These are phyloP conservation scores for Xerocomellus amylosporus DNA, from an alignment of 768 basidiomycete species.

Conservation along the genomic window DNA sequence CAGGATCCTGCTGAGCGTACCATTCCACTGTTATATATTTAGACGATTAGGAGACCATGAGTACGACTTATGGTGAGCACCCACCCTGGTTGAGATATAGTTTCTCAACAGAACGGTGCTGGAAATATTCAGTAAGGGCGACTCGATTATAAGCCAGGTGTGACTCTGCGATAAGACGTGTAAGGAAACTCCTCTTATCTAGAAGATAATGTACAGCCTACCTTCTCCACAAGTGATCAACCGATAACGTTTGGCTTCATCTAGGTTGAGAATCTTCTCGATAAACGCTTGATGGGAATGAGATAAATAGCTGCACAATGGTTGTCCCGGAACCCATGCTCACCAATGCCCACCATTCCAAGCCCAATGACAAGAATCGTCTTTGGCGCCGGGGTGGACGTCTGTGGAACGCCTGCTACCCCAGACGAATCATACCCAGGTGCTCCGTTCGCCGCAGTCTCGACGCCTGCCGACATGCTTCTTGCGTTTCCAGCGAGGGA, in stretches of 20 bases:
- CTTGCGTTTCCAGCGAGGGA: neutral
- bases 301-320: neutral
- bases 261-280: constrained; percentile 61
- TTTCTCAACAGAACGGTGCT: constrained; percentile 55
- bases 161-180: constrained; percentile 25
- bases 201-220: constrained; percentile 25
- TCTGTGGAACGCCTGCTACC: neutral
- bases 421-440: neutral
- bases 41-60: neutral
- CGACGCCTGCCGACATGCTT: neutral
- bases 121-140: constrained; percentile 56
- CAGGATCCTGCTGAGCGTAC: constrained; percentile 58
- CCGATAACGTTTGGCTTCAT: constrained; percentile 47
- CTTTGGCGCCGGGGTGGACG: neutral
- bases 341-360: constrained; percentile 13
- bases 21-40: constrained; percentile 41
- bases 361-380: constrained; percentile 7
- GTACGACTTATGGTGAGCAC: neutral
- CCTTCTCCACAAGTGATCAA: constrained; percentile 63
- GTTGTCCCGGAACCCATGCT: neutral
- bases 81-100: constrained; percentile 55
- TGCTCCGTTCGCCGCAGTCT: neutral
- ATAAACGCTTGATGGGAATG: constrained; percentile 48
- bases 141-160: constrained; percentile 56
- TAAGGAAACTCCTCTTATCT: constrained; percentile 15